Percentiles rank a stretch among this genome's conserved stretches.
These are phyloP conservation scores for Pseudocercospora cruenta DNA, from an alignment of 2,329 filamentous ascomycete species.

Conservation along the genomic window DNA sequence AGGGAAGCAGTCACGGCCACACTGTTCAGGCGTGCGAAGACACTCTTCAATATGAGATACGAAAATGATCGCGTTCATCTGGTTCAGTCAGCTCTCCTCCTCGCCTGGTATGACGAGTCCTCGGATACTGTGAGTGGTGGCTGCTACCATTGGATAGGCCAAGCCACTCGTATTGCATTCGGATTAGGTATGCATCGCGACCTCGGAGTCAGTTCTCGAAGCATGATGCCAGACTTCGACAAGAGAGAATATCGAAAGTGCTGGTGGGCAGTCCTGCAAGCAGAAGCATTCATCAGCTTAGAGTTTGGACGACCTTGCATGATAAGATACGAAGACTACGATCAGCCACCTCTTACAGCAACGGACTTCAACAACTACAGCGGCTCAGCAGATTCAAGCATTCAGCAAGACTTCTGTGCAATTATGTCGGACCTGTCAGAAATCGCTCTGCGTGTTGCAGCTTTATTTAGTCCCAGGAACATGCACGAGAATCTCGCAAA, in stretches of 20 bases:
- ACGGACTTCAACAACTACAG: constrained; percentile 8
- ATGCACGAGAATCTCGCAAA: background rate
- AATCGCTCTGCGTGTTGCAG: constrained; percentile 1
- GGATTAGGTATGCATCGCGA: constrained; percentile 26
- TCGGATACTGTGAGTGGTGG: constrained; percentile 12
- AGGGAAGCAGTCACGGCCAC: constrained; percentile 13
- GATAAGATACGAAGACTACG: constrained; percentile 18
- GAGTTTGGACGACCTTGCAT: constrained; percentile 16
- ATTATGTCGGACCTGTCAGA: constrained; percentile 15
- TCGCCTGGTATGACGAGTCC: constrained; percentile 21
- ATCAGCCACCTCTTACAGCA: constrained; percentile 11
- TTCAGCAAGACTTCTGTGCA: constrained; percentile 6
- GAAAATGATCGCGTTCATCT: constrained; percentile 20
- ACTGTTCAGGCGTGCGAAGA: constrained; percentile 17
- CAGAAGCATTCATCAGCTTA: constrained; percentile 12
- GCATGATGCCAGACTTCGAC: constrained; percentile 16
- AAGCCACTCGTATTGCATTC: constrained; percentile 13
- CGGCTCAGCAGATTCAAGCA: background rate
- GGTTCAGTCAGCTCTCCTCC: constrained; percentile 19
- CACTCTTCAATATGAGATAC: constrained; percentile 19
- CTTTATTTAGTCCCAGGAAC: constrained; percentile 8
- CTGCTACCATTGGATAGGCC: constrained; percentile 18
- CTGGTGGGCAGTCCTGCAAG: constrained; percentile 12
- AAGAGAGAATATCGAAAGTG: constrained; percentile 14
- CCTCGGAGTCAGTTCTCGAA: constrained; percentile 7